Base-by-base conservation (phyloP, 495 filamentous ascomycete species). In the Aspergillus diversus region DNA sequence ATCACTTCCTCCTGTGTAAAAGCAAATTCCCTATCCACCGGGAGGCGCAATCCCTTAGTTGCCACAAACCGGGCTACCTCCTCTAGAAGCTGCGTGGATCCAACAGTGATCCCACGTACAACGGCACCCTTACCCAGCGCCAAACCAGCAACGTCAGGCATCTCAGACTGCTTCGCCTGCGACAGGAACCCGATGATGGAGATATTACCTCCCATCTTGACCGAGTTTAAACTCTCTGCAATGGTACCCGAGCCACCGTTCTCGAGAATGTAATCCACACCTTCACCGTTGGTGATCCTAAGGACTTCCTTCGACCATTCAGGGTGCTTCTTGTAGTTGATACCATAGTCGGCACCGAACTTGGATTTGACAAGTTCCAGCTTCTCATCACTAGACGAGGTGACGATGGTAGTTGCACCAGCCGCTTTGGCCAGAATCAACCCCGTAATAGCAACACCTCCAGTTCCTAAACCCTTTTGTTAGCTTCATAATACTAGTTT, bases 351-450 rank as follows among this genome's bases (percentile, higher is more conserved):
- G 2, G 75, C 76, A 16, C 77, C 77, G 34, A 75, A 70, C 5
- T 76, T 67, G 5, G 84, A 73, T 73, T 86, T 89, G 35, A 91
- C 75, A 6, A 67, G 67, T 27, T 86, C 78, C n/a, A 74, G 85
- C 76, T 92, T 92, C 21, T 79, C 77, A 7, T 81, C 80, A 9
- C 81, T 83, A 3, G 86, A 90, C 0, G 90, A 92, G 1, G 89
- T 92, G 1, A 88, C 80, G 60, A 93, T 92, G 1, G 81, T 81
- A 63, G 57, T 67, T 0, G 89, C 90, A 21, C 90, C 89, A 7
- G 86, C 88, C 0, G 89, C 89, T 70, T 91, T 92, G 48, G 90
- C 90, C 59, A 92, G 89, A 75, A 86, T 86, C 37, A 92, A 61
- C 4, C 83, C 88, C 63, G 91, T 91, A 31, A 92, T 81, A 57